Percentiles rank a stretch among this genome's conserved stretches.
phyloP scores from a whole-genome alignment of 2,329 filamentous ascomycete species.

The Alternaria solani region DNA sequence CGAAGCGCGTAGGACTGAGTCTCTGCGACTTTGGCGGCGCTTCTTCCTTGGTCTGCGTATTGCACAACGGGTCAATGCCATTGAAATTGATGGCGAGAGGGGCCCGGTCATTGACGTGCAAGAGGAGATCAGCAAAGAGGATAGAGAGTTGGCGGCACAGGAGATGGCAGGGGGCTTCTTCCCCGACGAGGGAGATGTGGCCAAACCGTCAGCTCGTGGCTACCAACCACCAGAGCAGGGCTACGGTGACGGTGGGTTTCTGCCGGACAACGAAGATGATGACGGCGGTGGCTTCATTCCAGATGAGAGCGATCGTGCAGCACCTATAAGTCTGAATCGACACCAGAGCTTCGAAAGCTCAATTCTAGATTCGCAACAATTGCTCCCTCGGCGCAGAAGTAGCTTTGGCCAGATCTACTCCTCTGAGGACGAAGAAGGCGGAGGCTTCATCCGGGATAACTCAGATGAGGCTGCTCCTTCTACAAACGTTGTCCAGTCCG shows the following conservation, averaged over 20 bases:
- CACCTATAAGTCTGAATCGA: slow-evolving; percentile 33
- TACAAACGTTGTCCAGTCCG: neutral
- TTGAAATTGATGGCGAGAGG: slow-evolving; percentile 47
- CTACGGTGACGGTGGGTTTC: slow-evolving; percentile 31
- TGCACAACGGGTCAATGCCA: slow-evolving; percentile 72
- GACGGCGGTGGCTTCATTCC: slow-evolving; percentile 31
- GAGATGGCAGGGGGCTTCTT: slow-evolving; percentile 52
- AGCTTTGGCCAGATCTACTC: slow-evolving; percentile 37
- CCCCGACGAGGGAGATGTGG: slow-evolving; percentile 59
- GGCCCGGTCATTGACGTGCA: slow-evolving; percentile 40
- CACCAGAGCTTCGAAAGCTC: slow-evolving; percentile 47
- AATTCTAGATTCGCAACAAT: slow-evolving; percentile 38
- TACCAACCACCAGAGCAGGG: slow-evolving; percentile 18
- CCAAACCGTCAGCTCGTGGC: slow-evolving; percentile 29
- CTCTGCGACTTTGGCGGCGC: slow-evolving; percentile 66
- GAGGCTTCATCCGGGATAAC: slow-evolving; percentile 30
- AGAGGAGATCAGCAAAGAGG: slow-evolving; percentile 40
- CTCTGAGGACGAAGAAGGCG: slow-evolving; percentile 28
- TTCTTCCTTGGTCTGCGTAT: slow-evolving; percentile 72
- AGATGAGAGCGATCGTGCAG: slow-evolving; percentile 20
- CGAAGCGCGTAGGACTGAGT: slow-evolving; percentile 59
- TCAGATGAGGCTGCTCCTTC: slow-evolving; percentile 3
- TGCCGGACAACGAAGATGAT: slow-evolving; percentile 14
- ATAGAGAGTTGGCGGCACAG: slow-evolving; percentile 36
- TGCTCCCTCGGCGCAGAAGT: slow-evolving; percentile 33